These are phyloP conservation scores for Penicillium sp. DNA, from an alignment of 2,329 filamentous ascomycete genomes.

Conservation along the genomic window DNA sequence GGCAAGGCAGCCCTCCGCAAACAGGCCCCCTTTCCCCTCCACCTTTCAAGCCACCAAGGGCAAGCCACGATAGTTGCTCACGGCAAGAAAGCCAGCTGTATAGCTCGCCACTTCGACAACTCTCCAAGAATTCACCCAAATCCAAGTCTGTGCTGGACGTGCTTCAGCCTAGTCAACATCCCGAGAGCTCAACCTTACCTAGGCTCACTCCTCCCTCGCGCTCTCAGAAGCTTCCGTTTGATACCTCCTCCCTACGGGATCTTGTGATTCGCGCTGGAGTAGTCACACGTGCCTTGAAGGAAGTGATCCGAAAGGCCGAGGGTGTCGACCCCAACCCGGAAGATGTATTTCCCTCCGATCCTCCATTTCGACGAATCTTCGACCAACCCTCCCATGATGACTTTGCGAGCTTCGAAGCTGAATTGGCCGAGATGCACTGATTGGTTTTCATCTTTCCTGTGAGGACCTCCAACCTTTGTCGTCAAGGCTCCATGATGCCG, in stretches of 20 bases:
- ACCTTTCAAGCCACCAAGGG: constrained; percentile 20
- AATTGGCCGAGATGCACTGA: constrained; percentile 25
- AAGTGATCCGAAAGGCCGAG: constrained; percentile 51
- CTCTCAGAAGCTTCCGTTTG: constrained; percentile 61
- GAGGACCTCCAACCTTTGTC: neutral
- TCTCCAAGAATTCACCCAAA: constrained; percentile 59
- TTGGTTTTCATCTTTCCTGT: neutral
- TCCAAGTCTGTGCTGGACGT: constrained; percentile 64
- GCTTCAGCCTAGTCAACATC: constrained; percentile 52
- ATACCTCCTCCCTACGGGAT: constrained; percentile 63
- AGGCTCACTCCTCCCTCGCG: constrained; percentile 26
- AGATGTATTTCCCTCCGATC: constrained; percentile 36
- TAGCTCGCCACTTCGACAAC: constrained; percentile 39
- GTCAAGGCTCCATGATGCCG: neutral
- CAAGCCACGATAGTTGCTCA: constrained; percentile 24
- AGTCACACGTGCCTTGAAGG: constrained; percentile 50
- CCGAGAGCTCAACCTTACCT: constrained; percentile 26
- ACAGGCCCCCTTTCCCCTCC: constrained; percentile 26
- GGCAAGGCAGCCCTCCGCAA: constrained; percentile 26
- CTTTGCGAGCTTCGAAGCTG: constrained; percentile 30
- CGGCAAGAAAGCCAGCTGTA: constrained; percentile 20
- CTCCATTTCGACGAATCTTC: constrained; percentile 51
- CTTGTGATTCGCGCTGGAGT: constrained; percentile 56
- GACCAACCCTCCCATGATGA: constrained; percentile 39
- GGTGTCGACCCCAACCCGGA: constrained; percentile 39